A percentile compares a stretch with the other conserved stretches of the same genome.
Evolutionary conservation across 1,284 basidiomycete genomes (phyloP).

Genomic region (Polyporus tsugae): DNA sequence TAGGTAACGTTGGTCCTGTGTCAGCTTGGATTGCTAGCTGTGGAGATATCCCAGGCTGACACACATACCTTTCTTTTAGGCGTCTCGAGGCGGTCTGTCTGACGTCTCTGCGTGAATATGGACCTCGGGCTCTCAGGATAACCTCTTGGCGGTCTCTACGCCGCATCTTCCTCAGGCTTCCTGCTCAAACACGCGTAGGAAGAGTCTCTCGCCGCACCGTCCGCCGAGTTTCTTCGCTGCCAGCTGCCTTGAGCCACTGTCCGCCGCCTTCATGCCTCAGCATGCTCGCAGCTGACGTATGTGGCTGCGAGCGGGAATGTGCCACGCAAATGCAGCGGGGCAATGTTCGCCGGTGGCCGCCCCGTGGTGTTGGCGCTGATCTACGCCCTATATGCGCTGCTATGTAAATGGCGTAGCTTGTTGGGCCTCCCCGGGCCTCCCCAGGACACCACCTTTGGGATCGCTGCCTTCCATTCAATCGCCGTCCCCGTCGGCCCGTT

Average conservation of each 20-base stretch:
- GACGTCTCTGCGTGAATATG: background rate
- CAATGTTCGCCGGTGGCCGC: background rate
- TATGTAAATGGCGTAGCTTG: background rate
- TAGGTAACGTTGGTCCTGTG: background rate
- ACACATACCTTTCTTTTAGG: background rate
- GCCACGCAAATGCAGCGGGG: background rate
- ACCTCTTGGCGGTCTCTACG: background rate
- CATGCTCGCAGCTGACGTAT: background rate
- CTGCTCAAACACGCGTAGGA: background rate
- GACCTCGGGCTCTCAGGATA: background rate
- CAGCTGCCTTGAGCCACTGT: background rate
- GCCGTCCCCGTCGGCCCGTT: background rate
- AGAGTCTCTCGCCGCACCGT: background rate
- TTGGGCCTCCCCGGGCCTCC: background rate
- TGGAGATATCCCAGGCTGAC: background rate
- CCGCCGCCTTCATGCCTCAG: background rate
- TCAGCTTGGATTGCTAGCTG: background rate
- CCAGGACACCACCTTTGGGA: background rate
- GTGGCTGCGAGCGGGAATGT: constrained; percentile 4
- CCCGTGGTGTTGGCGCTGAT: background rate
- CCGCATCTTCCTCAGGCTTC: background rate
- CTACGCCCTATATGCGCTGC: background rate
- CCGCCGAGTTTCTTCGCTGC: background rate
- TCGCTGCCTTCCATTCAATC: constrained; percentile 4
- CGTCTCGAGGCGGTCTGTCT: background rate